Conservation (phyloP, 1,139 yeast species). For the Blastobotrys aristatus region DNA sequence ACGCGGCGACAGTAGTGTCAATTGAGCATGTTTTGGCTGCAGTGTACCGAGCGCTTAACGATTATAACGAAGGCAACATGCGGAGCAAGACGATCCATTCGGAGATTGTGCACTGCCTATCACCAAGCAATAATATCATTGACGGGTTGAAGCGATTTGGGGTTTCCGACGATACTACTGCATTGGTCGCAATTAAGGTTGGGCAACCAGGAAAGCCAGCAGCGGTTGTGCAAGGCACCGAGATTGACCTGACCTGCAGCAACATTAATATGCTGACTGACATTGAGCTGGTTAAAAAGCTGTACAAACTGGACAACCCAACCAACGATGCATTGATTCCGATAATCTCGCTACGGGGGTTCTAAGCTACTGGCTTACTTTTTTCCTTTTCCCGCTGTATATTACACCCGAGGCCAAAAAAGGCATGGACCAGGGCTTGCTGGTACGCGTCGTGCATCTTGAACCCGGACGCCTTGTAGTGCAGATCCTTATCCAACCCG, state of each 20-base stretch:
- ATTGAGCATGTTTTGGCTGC: constrained; percentile 48
- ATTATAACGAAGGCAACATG: constrained; percentile 37
- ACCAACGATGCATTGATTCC: constrained; percentile 14
- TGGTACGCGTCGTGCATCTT: constrained; percentile 62
- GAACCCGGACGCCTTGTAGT: constrained; percentile 84
- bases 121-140: constrained; percentile 48
- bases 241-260: constrained; percentile 34
- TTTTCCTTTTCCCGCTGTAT: constrained; percentile 53
- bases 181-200: constrained; percentile 39
- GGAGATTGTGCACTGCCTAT: constrained; percentile 48
- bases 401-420: constrained; percentile 80
- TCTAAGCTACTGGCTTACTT: constrained; percentile 25
- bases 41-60: constrained; percentile 46
- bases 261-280: constrained; percentile 33
- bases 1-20: constrained; percentile 41
- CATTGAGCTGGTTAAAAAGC: constrained; percentile 35
- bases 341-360: constrained; percentile 19
- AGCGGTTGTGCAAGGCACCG: constrained; percentile 19
- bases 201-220: constrained; percentile 12
- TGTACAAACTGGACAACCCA: constrained; percentile 31
- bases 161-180: constrained; percentile 36
- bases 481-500: constrained; percentile 57
- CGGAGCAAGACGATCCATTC: constrained; percentile 50
- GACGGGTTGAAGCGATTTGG: constrained; percentile 47
- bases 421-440: constrained; percentile 81